Base-by-base conservation (phyloP, 2,329 filamentous ascomycete genomes). In the Thyridium curvatum region DNA sequence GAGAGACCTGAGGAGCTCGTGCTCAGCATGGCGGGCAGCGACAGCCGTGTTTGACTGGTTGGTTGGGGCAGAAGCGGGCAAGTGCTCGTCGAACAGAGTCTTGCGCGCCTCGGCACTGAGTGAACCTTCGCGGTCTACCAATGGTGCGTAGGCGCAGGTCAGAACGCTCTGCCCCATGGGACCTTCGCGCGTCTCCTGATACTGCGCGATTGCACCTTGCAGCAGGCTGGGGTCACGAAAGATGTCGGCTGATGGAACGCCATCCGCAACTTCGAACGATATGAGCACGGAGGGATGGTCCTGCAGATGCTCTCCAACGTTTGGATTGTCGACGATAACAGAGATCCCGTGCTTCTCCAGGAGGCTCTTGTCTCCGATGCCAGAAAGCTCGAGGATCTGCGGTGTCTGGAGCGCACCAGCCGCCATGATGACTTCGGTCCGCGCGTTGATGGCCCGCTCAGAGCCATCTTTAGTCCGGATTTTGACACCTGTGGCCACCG, bases 271-370 rank as follows among this genome's bases (percentile, higher is more conserved):
- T 29, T 64, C 60, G 52, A 64, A 62, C 48, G 21, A 26, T 6
- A 26, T 26, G 6, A 26, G 21, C 21, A 26, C 6, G 6, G 21
- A 26, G 21, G 21, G 50, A 38, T 72, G 67, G 44, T 72, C 68
- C 43, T 70, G 67, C 42, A 71, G 56, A 40, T 69, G 59, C 41
- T 63, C 58, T 16, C 69, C 69, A 3, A 73, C 67, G 37, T 63
- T 60, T n/a, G 63, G 55, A 31, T 69, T 62, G 32, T 68, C 58
- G 18, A 69, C 52, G 3, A 66, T 41, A 3, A 57, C 52, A 21
- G 55, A 50, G 8, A 71, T 61, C 3, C 56, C 60, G 16, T 61
- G 55, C 18, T 54, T 52, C n/a, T 53, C 42, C 2, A 76, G 64
- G 4, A 72, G 10, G 6, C 10, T 26, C 12, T 56, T 52, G 33